phyloP scores from a whole-genome alignment of 140 eudicot genomes.

The Erigeron philadelphicus region DNA sequence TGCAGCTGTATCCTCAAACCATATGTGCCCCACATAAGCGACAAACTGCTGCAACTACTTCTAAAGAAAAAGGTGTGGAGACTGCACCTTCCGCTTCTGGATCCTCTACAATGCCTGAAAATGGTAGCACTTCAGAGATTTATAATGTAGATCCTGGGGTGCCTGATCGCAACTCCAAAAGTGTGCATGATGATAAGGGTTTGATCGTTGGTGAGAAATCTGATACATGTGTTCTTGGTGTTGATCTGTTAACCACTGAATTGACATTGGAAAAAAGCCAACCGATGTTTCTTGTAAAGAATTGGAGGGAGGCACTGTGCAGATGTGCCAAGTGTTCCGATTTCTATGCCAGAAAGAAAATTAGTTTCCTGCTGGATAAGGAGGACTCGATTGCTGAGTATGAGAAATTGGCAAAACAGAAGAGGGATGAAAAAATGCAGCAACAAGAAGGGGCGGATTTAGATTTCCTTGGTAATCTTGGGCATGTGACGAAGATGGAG shows the following conservation, averaged over 20 bases:
- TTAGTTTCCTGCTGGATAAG: slow-evolving; percentile 63
- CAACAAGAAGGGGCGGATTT: slow-evolving; percentile 63
- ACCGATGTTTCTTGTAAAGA: slow-evolving; percentile 67
- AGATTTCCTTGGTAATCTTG: slow-evolving; percentile 56
- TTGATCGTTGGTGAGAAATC: slow-evolving; percentile 30
- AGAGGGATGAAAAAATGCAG: slow-evolving; percentile 68
- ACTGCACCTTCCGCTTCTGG: slow-evolving; percentile 28
- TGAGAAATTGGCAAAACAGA: slow-evolving; percentile 69
- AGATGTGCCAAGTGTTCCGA: slow-evolving; percentile 54
- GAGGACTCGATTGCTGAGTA: slow-evolving; percentile 94
- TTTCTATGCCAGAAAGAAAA: slow-evolving; percentile 52
- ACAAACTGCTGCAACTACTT: slow-evolving; percentile 29
- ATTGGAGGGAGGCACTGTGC: slow-evolving; percentile 83
- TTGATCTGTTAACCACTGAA: slow-evolving; percentile 41
- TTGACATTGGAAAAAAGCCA: slow-evolving; percentile 33
- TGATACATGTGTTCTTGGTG: slow-evolving; percentile 48
- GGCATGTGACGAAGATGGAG: slow-evolving; percentile 88
- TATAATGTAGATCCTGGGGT: slow-evolving; percentile 11
- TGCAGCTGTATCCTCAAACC: slow-evolving; percentile 56
- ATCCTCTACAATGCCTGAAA: slow-evolving; percentile 31
- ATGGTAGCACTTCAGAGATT: slow-evolving; percentile 27
- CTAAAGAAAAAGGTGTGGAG: slow-evolving; percentile 43
- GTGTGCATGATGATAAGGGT: slow-evolving; percentile 15
- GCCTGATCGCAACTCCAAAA: slow-evolving; percentile 23
- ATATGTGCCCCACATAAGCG: slow-evolving; percentile 39